These are phyloP conservation scores for Alternaria tenuissima DNA, from an alignment of 2,329 filamentous ascomycete species.

Conservation along the genomic window DNA sequence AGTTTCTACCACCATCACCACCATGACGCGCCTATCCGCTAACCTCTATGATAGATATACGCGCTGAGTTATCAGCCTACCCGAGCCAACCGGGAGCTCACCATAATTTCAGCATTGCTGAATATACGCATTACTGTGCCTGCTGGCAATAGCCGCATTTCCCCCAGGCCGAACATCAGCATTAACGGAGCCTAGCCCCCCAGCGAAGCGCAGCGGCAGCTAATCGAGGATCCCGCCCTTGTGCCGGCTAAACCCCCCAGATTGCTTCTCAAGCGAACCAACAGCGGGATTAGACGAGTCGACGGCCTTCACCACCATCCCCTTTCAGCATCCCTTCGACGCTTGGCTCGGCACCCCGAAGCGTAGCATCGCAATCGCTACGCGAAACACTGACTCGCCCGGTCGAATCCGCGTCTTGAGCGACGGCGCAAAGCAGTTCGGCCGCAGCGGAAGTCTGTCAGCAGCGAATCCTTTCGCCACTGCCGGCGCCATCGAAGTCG, in stretches of 20 bases:
- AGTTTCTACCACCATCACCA: slow-evolving; percentile 11
- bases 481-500: slow-evolving; percentile 37
- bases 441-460: slow-evolving; percentile 24
- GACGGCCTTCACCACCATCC: slow-evolving; percentile 23
- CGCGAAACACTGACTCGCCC: slow-evolving; percentile 18
- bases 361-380: slow-evolving; percentile 19
- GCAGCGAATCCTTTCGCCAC: slow-evolving; percentile 36
- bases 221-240: slow-evolving; percentile 48
- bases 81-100: slow-evolving; percentile 24
- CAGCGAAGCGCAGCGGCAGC: slow-evolving; percentile 46
- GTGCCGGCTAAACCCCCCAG: slow-evolving; percentile 49
- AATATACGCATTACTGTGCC: slow-evolving; percentile 39
- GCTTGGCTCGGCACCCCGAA: slow-evolving; percentile 26
- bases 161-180: slow-evolving; percentile 31
- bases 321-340: slow-evolving; percentile 25
- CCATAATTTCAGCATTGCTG: slow-evolving; percentile 36
- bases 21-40: slow-evolving; percentile 23
- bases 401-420: slow-evolving; percentile 18
- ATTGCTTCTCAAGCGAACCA: slow-evolving; percentile 49
- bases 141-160: slow-evolving; percentile 28
- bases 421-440: slow-evolving; percentile 22
- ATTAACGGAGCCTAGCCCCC: slow-evolving; percentile 37
- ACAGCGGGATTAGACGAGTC: slow-evolving; percentile 44
- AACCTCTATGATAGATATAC: slow-evolving; percentile 25
- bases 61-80: slow-evolving; percentile 24